Percentiles rank a stretch among this genome's conserved stretches.
Conservation (phyloP, 2,329 filamentous ascomycete genomes). For the Trichophyton verrucosum region DNA sequence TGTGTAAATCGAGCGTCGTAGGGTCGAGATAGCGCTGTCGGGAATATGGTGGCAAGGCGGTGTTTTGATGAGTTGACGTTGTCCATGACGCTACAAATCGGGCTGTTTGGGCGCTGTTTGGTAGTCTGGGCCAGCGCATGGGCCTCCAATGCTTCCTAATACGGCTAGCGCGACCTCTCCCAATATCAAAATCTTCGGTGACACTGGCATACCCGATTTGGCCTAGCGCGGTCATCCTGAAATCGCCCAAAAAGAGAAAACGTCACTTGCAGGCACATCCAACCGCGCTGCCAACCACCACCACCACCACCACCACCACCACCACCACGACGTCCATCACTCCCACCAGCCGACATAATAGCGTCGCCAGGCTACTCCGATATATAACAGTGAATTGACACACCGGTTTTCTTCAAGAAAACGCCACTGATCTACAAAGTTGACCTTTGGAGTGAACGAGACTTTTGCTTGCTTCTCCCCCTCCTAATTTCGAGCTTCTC, state of each 20-base stretch:
- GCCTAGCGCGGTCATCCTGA: constrained; percentile 5
- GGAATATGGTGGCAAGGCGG: constrained; percentile 23
- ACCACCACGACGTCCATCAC: not conserved
- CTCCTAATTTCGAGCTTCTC: not conserved
- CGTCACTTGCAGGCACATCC: not conserved
- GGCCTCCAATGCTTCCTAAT: constrained; percentile 30
- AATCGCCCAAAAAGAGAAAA: not conserved
- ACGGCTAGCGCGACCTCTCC: constrained; percentile 32
- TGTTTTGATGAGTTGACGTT: constrained; percentile 35
- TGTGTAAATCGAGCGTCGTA: constrained; percentile 42
- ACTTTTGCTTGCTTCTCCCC: not conserved
- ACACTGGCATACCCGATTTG: constrained; percentile 10
- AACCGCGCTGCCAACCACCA: not conserved
- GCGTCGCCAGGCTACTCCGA: not conserved
- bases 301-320: not conserved
- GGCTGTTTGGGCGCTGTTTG: constrained; percentile 30
- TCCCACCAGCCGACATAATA: not conserved
- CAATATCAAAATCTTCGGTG: constrained; percentile 29
- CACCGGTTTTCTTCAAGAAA: not conserved
- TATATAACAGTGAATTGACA: not conserved
- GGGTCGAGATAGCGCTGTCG: constrained; percentile 32
- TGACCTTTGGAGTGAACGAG: not conserved
- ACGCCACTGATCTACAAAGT: too few relatives aligned
- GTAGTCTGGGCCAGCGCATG: constrained; percentile 31
- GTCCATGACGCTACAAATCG: constrained; percentile 27